Evolutionary conservation across 2,329 filamentous ascomycete genomes (phyloP).

Genomic region (Boeremia lycopersici): DNA sequence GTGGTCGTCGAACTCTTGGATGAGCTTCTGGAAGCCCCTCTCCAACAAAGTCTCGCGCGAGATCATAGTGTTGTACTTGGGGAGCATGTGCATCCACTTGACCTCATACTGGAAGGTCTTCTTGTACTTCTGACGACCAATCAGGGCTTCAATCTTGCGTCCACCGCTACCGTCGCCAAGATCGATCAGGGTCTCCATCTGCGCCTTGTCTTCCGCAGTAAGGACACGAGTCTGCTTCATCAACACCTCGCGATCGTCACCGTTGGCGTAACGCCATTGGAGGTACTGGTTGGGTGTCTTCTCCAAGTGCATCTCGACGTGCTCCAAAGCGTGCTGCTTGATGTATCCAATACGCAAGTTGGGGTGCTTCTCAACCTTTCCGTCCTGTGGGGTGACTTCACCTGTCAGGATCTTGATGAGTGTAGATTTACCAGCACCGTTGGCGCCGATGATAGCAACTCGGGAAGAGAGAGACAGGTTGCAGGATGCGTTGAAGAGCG

Average conservation of each 20-base stretch:
- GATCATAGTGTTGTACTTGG: constrained; percentile 91
- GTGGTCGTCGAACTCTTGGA: constrained; percentile 98
- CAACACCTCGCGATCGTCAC: constrained; percentile 94
- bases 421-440: constrained; percentile 97
- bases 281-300: constrained; percentile 99
- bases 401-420: constrained; percentile 97
- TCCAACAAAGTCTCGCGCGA: constrained; percentile 89
- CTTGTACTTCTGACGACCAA: constrained; percentile 98
- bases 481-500: constrained; percentile 85
- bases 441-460: constrained; percentile 94
- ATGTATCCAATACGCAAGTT: constrained; percentile 99
- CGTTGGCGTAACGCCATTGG: constrained; percentile 97
- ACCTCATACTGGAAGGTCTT: constrained; percentile 99
- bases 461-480: constrained; percentile 87
- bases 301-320: constrained; percentile 99
- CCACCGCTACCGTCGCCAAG: constrained; percentile 79
- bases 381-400: constrained; percentile 80
- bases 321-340: constrained; percentile 98
- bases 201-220: constrained; percentile 80
- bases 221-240: constrained; percentile 96
- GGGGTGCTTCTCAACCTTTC: constrained; percentile 96
- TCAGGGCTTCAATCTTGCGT: constrained; percentile 82
- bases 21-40: constrained; percentile 86
- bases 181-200: constrained; percentile 91
- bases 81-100: constrained; percentile 88